Base-by-base conservation (phyloP, 306 rosid genomes). In the Luffa acutangula region DNA sequence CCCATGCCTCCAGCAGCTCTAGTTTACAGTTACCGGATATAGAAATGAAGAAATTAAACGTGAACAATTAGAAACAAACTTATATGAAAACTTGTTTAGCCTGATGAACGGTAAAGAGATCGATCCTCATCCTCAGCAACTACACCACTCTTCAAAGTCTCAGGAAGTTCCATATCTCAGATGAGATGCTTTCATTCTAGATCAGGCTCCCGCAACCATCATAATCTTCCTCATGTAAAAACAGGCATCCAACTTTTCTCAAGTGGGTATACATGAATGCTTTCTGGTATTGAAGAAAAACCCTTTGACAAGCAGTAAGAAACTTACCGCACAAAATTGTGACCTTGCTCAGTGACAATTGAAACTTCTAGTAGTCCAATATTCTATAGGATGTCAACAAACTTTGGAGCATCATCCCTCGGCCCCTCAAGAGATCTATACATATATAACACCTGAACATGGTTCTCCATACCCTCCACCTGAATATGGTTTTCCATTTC, bases 361-460 rank as follows among this genome's bases (percentile, higher is more conserved):
- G 46, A 51, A 51, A 49, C 43, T 31, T 31, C 45, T 51, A 25
- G 63, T 18, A 74, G 63, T 14, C 46, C 60, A 74, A 74, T 21
- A 17, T 74, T 82, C 87, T 88, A 93, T 80, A 91, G 66, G 82
- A 93, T 91, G 54, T 81, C 87, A 77, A 93, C 95, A 80, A 17
- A 74, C 70, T 49, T 17, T 0, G 98, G 95, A 78, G 87, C 82
- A 83, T 93, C 95, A 42, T 87, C 86, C 72, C 98, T 89, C 6
- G 90, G 95, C 17, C 95, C 90, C 59, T 88, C 91, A 11, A 88
- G 89, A 63, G 91, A 88, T 21, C 91, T 89, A 75, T 88, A 88
- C 91, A 88, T 86, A 67, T 88, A 88, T 75, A 88, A 58, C 45
- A 74, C 71, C 67, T 81, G 85, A 64, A 88, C 71, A 71, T 67